A percentile compares a stretch with the other conserved stretches of the same genome.
Conservation (phyloP, 345 rosid species). For the Eutrema japonicum region DNA sequence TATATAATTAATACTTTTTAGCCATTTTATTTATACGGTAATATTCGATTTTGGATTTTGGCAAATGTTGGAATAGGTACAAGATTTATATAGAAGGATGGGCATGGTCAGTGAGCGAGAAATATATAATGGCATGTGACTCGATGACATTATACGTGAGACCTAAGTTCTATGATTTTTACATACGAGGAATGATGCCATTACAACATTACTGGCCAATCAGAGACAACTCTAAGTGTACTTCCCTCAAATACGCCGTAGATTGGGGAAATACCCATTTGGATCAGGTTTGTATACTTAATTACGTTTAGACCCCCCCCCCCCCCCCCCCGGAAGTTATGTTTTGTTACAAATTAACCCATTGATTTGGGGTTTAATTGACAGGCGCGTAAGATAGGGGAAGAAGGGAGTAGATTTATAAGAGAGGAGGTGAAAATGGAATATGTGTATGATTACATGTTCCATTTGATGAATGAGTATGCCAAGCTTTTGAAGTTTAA, state of each 20-base stretch:
- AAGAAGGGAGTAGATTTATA: constrained; percentile 57
- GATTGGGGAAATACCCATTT: constrained; percentile 69
- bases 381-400: constrained; percentile 68
- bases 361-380: background rate
- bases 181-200: constrained; percentile 65
- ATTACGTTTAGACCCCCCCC: background rate
- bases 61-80: constrained; percentile 49
- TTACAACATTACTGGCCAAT: constrained; percentile 84
- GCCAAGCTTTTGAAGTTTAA: constrained; percentile 67
- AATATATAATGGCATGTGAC: constrained; percentile 81
- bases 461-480: constrained; percentile 67
- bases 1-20: background rate
- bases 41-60: background rate
- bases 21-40: background rate
- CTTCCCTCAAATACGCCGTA: constrained; percentile 66
- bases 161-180: constrained; percentile 64
- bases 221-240: constrained; percentile 54
- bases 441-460: constrained; percentile 72
- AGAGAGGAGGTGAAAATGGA: constrained; percentile 64
- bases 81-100: constrained; percentile 76
- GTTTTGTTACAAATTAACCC: constrained; percentile 11
- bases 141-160: constrained; percentile 58
- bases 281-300: constrained; percentile 29
- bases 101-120: constrained; percentile 86
- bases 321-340: background rate